Conservation (phyloP, 441 rosid genomes). For the Syzygium malaccense region DNA sequence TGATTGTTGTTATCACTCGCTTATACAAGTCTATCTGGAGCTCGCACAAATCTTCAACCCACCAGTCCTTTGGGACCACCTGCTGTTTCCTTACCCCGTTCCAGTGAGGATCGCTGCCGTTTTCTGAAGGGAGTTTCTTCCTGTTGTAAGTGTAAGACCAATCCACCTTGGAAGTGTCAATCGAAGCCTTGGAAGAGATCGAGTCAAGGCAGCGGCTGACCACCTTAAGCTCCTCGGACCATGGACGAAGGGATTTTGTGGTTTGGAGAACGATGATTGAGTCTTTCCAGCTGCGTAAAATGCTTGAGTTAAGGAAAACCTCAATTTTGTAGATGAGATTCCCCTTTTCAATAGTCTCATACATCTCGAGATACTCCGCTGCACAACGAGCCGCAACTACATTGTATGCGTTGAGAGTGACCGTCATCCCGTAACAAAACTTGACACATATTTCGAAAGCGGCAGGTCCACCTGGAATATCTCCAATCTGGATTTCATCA, state of each 20-base stretch:
- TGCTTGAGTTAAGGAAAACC: slow-evolving; percentile 82
- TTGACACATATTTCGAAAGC: slow-evolving; percentile 67
- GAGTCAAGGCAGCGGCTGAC: slow-evolving; percentile 67
- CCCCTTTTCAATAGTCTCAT: slow-evolving; percentile 68
- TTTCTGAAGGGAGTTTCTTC: slow-evolving; percentile 60
- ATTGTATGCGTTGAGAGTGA: slow-evolving; percentile 77
- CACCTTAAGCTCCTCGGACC: slow-evolving; percentile 49
- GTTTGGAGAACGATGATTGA: slow-evolving; percentile 81
- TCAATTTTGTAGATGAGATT: slow-evolving; percentile 91
- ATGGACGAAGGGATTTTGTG: slow-evolving; percentile 53
- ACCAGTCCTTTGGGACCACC: slow-evolving; percentile 83
- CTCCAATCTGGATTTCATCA: slow-evolving; percentile 47
- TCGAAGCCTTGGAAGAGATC: slow-evolving; percentile 64
- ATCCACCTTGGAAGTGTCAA: slow-evolving; percentile 66
- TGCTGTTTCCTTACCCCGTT: slow-evolving; percentile 51
- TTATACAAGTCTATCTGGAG: slow-evolving; percentile 69
- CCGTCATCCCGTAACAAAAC: slow-evolving; percentile 64
- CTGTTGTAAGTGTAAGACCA: slow-evolving; percentile 70
- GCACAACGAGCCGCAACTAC: slow-evolving; percentile 85
- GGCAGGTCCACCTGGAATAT: slow-evolving; percentile 58
- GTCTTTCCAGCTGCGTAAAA: slow-evolving; percentile 89
- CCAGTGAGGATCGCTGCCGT: slow-evolving; percentile 42
- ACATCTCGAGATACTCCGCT: slow-evolving; percentile 87
- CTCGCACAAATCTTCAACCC: slow-evolving; percentile 95
- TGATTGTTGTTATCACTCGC: slow-evolving; percentile 53